These are phyloP conservation scores for Penicillium hordei DNA, from an alignment of 2,329 filamentous ascomycete genomes.

Conservation along the genomic window DNA sequence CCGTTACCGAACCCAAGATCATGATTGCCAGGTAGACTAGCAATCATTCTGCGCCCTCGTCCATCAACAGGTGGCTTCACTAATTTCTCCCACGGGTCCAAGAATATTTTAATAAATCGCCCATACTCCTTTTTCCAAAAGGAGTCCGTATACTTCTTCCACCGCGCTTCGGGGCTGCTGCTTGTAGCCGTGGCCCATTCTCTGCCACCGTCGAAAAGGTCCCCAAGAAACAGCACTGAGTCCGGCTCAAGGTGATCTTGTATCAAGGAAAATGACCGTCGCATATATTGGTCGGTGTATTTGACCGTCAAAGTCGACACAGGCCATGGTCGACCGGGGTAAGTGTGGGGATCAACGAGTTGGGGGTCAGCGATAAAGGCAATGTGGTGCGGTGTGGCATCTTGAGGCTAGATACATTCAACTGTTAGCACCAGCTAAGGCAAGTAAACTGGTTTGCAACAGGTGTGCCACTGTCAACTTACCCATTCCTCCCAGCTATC, in stretches of 20 bases:
- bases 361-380: conserved; percentile 87
- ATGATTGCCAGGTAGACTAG: conserved; percentile 89
- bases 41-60: conserved; percentile 73
- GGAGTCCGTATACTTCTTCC: conserved; percentile 71
- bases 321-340: conserved; percentile 77
- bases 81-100: conserved; percentile 64
- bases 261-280: conserved; percentile 75
- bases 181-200: conserved; percentile 81
- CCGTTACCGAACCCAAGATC: conserved; percentile 88
- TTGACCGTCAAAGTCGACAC: conserved; percentile 64
- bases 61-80: conserved; percentile 59
- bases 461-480: conserved; percentile 28
- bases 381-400: conserved; percentile 77
- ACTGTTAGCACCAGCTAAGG: conserved; percentile 4
- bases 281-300: conserved; percentile 88
- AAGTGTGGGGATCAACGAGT: conserved; percentile 91
- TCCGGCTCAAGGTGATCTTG: conserved; percentile 77
- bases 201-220: conserved; percentile 91
- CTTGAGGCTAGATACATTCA: conserved; percentile 60
- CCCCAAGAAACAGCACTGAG: conserved; percentile 85
- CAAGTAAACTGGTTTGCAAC: background rate
- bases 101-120: conserved; percentile 84
- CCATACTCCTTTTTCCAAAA: conserved; percentile 87
- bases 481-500: conserved; percentile 91
- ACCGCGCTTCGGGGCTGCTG: conserved; percentile 63